Base-by-base conservation (phyloP, 2,329 filamentous ascomycete genomes). In the Fusarium udum region DNA sequence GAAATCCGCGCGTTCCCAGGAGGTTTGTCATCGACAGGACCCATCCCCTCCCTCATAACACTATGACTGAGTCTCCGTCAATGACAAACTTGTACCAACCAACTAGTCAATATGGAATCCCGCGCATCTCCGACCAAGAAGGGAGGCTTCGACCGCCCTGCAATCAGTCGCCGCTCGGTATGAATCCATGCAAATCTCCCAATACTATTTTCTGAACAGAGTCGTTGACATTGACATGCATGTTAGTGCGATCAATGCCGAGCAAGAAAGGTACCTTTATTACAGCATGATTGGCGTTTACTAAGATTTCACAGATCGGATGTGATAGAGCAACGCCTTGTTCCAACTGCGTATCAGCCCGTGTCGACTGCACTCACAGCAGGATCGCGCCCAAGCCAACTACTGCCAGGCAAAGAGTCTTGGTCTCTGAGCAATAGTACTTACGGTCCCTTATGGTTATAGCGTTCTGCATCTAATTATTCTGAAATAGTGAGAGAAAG, bases 361-460 rank as follows among this genome's bases (percentile, higher is more conserved):
- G 79, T 42, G 61, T 83, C 18, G 49, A 74, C 13, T 82, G 82
- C 64, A 81, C 79, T 9, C 78, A 83, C 55, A 80, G 80, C 32
- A 39, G 72, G 3, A 65, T 82, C 22, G 64, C 78, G 9, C 65
- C 79, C 7, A 78, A 73, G 39, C 49, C 73, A 42, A 53, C 75
- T 42, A 24, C 75, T 24, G 40, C 78, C 2, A 80, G 79, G 63
- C 81, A 82, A 57, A 79, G 82, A 42, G 78, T 83, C 6, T 62
- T 82, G 43, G 79, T 84, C 32, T 83, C 82, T 8, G 73, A 80
- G 43, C 69, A 82, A 71, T 83, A 83, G 82, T 83, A 36, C 72
- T 78, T 71, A 8, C 4, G 31, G 20, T 9, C 39, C 7, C 15
- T 3, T 32, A 28, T 15, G 2, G 12, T 4, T 15, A 6, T 26